Evolutionary conservation across 192 early-diverging fungal genomes (phyloP).

Genomic region (Gonapodya prolifera): DNA sequence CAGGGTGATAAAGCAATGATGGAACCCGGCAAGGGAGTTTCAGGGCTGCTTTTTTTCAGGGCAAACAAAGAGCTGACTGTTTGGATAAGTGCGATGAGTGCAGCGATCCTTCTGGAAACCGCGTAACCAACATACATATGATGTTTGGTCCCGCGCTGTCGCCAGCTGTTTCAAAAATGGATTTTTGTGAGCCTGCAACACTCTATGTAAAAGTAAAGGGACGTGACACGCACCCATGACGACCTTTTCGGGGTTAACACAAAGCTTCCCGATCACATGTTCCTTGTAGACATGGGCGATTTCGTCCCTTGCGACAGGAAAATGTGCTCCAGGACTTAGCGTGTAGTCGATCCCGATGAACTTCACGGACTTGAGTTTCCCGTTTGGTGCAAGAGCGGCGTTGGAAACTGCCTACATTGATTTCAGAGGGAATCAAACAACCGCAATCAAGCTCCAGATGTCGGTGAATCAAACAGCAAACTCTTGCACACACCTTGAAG

Average conservation of each 20-base stretch:
- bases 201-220: background rate
- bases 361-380: background rate
- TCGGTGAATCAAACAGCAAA: too few relatives aligned
- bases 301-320: background rate
- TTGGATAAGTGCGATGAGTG: too few relatives aligned
- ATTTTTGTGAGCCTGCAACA: background rate
- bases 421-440: too few relatives aligned
- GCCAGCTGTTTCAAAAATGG: background rate
- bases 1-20: background rate
- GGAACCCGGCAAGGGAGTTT: background rate
- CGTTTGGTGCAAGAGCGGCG: background rate
- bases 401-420: too few relatives aligned
- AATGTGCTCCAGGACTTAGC: background rate
- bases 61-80: background rate
- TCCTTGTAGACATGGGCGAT: background rate
- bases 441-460: too few relatives aligned
- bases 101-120: too few relatives aligned
- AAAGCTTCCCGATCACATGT: background rate
- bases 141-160: background rate
- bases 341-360: background rate
- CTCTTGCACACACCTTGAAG: background rate
- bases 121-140: background rate
- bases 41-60: background rate
- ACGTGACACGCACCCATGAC: background rate
- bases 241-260: background rate